Evolutionary conservation across 768 basidiomycete genomes (phyloP).

Genomic region (Daedalea quercina): DNA sequence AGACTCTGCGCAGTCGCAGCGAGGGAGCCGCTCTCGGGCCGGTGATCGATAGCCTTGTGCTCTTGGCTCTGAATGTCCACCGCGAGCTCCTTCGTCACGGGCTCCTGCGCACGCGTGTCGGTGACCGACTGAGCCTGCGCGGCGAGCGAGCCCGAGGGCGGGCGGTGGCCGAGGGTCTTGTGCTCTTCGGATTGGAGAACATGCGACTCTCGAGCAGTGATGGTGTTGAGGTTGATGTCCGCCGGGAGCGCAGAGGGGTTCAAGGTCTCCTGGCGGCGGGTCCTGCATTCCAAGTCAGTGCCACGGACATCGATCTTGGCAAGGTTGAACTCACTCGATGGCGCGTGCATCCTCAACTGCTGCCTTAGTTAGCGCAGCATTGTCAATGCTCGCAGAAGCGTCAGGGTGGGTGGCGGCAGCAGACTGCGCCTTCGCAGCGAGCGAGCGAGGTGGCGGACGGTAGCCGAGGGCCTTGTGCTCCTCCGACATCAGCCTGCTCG

Average conservation of each 20-base stretch:
- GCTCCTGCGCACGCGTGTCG: conserved; percentile 9
- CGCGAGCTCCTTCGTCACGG: conserved; percentile 13
- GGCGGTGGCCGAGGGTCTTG: conserved; percentile 19
- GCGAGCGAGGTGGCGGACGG: conserved; percentile 28
- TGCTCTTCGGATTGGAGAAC: conserved; percentile 20
- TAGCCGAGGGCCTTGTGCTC: conserved; percentile 32
- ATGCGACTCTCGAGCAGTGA: conserved; percentile 16
- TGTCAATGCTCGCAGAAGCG: conserved; percentile 10
- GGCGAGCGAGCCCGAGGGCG: conserved; percentile 16
- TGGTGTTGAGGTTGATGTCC: conserved; percentile 12
- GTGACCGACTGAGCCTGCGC: conserved; percentile 19
- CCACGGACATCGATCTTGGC: neutral
- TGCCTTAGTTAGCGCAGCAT: conserved; percentile 14
- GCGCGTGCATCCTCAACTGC: conserved; percentile 18
- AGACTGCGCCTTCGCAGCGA: conserved; percentile 28
- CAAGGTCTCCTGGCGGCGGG: neutral
- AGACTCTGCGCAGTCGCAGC: conserved; percentile 16
- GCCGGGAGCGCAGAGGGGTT: conserved; percentile 1
- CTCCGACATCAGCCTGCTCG: conserved; percentile 28
- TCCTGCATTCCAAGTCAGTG: neutral
- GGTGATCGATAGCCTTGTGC: conserved; percentile 14
- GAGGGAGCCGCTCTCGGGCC: conserved; percentile 14
- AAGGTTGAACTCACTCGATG: neutral
- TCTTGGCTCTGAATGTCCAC: conserved; percentile 15
- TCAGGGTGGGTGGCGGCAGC: conserved; percentile 27